Evolutionary conservation across 2,329 filamentous ascomycete genomes (phyloP).

Genomic region (Paracamarosporium sp.): DNA sequence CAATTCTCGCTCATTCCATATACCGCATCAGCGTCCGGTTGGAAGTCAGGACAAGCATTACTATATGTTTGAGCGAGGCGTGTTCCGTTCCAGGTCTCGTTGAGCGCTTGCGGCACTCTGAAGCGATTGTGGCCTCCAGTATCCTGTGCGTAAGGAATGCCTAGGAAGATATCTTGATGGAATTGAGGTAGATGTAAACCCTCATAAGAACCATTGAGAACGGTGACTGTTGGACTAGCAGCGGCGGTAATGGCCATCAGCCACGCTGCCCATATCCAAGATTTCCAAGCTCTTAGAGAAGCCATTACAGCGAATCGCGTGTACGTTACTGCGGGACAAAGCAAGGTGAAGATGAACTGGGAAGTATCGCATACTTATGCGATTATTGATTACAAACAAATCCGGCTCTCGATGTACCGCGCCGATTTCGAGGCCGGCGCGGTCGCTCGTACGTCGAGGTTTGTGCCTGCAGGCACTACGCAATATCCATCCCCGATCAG

Average conservation of each 20-base stretch:
- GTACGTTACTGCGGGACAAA: background rate
- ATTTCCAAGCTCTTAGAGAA: slow-evolving; percentile 24
- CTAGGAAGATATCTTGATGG: slow-evolving; percentile 57
- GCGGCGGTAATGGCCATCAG: slow-evolving; percentile 18
- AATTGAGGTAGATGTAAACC: slow-evolving; percentile 40
- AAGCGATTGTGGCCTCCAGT: slow-evolving; percentile 63
- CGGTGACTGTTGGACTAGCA: slow-evolving; percentile 33
- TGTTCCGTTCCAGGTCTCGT: slow-evolving; percentile 51
- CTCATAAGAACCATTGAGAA: slow-evolving; percentile 45
- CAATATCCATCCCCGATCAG: background rate
- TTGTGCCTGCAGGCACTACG: background rate
- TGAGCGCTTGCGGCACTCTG: slow-evolving; percentile 56
- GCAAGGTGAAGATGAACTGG: background rate
- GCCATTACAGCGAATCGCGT: background rate
- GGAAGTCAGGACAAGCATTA: slow-evolving; percentile 47
- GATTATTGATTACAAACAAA: background rate
- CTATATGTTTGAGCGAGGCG: slow-evolving; percentile 51
- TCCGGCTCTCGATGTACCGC: background rate
- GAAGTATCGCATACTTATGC: background rate
- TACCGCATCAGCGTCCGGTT: slow-evolving; percentile 25
- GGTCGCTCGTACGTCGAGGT: background rate
- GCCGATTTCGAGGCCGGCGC: background rate
- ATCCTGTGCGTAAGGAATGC: slow-evolving; percentile 64
- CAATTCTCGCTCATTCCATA: slow-evolving; percentile 63
- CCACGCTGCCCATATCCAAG: slow-evolving; percentile 17